Evolutionary conservation across 441 rosid species (phyloP).

Genomic region (Erodium texanum): DNA sequence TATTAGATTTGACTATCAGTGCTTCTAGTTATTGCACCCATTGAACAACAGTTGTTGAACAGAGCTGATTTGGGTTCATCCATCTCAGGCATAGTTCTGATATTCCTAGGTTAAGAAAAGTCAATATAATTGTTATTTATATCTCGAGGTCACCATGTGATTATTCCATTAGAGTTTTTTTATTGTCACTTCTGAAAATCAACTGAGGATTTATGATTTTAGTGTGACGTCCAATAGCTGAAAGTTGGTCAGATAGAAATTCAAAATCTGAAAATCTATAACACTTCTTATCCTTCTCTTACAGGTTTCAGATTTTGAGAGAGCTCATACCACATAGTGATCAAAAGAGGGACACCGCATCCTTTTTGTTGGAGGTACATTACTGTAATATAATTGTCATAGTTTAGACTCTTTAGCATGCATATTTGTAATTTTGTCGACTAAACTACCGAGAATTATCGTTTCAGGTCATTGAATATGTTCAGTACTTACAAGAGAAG

Average conservation of each 20-base stretch:
- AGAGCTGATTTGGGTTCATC: neutral
- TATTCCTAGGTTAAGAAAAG: neutral
- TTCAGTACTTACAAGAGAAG: conserved; percentile 50
- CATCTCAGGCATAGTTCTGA: neutral
- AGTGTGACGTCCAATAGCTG: too few species aligned
- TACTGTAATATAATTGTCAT: too few species aligned
- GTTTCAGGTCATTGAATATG: conserved; percentile 40
- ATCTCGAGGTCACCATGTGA: too few species aligned
- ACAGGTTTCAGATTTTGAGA: conserved; percentile 5
- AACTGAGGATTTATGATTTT: neutral
- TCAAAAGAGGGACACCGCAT: conserved; percentile 3
- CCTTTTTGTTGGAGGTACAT: conserved; percentile 38
- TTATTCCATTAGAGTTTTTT: too few species aligned
- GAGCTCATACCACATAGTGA: conserved; percentile 5
- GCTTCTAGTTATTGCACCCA: neutral
- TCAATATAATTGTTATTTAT: too few species aligned
- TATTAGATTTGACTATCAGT: neutral
- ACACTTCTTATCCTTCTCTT: neutral
- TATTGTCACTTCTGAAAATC: too few species aligned
- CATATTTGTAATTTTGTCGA: too few species aligned
- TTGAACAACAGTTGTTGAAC: neutral
- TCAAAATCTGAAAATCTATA: neutral
- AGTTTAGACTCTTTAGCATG: too few species aligned
- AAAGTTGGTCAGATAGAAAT: neutral
- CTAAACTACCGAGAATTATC: too few species aligned